Evolutionary conservation across 805 yeast genomes (phyloP), one percentile per base, ranked within the genome.

Genomic region (Metschnikowia proteae): DNA sequence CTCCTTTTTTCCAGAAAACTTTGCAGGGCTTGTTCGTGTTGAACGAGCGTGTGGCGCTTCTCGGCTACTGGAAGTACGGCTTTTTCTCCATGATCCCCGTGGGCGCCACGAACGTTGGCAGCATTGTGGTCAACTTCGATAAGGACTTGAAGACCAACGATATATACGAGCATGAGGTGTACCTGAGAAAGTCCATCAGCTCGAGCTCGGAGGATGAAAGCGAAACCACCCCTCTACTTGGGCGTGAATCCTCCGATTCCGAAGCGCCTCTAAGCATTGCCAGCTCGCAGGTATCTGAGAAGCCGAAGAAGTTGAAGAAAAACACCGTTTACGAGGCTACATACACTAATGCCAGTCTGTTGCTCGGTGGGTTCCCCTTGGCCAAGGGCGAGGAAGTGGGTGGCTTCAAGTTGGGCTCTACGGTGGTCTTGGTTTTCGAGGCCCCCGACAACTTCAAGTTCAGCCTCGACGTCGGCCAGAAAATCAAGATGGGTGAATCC

Each of bases 31-130:
- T 94, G 55, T 94, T 94, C 64, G 88, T 92, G 3, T 72, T 94
- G 57, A 94, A 94, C 64, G 99, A 94, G 69, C 79, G 99, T 59
- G 99, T 94, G 3, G 96, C 99, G 0, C 70, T 94, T 43, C 76
- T 94, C 48, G 99, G 99, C 1, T 83, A 88, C 60, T 94, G 99
- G 99, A 88, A 86, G 63, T 79, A 94, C 64, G 99, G 99, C 0
- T 94, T 94, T 60, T 94, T 94, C 71, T 85, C 95, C 55, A 94
- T 94, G 99, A 92, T 96, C 0, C 97, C 99, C 0, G 99, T 94
- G 9, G 99, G 99, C 10, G 99, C 99, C 25, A 94, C 99, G 2
- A 94, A 94, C 68, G 99, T 94, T 29, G 99, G 99, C 5, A 86
- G 96, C 60, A 94, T 94, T 56, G 83, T 86, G 50, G 78, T 94